Conservation (phyloP, 2,329 filamentous ascomycete species). For the Curvularia sp. region DNA sequence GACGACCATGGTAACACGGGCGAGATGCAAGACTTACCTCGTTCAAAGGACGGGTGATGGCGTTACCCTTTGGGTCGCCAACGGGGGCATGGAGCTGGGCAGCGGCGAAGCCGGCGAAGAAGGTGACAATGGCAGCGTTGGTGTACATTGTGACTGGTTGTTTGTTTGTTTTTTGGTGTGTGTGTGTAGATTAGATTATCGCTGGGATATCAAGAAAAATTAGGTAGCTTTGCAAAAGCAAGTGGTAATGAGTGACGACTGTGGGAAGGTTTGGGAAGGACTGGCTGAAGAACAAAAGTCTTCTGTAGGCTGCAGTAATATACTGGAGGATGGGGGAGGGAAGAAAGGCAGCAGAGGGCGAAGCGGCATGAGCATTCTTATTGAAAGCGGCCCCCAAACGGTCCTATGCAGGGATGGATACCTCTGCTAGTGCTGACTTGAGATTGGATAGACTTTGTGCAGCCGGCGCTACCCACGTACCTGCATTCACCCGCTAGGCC, state of each 20-base stretch:
- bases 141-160: conserved; percentile 42
- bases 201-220: conserved; percentile 23
- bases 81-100: conserved; percentile 41
- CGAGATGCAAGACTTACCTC: conserved; percentile 46
- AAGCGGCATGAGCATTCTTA: conserved; percentile 20
- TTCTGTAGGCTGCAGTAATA: conserved; percentile 23
- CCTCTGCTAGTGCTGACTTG: conserved; percentile 15
- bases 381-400: conserved; percentile 27
- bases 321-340: conserved; percentile 17
- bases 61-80: conserved; percentile 58
- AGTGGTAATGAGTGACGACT: conserved; percentile 30
- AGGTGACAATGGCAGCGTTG: conserved; percentile 54
- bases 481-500: conserved; percentile 11
- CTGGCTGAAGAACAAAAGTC: conserved; percentile 40
- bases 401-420: conserved; percentile 11
- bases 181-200: conserved; percentile 40
- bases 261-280: conserved; percentile 30
- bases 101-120: conserved; percentile 62
- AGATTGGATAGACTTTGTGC: conserved; percentile 12
- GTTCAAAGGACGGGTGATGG: conserved; percentile 60
- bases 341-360: conserved; percentile 16
- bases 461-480: conserved; percentile 11
- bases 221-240: conserved; percentile 25
- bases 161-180: conserved; percentile 10
- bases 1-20: too few species aligned